Evolutionary conservation across 176 grass and related monocot genomes (phyloP).

Genomic region (Oryza meyeriana): DNA sequence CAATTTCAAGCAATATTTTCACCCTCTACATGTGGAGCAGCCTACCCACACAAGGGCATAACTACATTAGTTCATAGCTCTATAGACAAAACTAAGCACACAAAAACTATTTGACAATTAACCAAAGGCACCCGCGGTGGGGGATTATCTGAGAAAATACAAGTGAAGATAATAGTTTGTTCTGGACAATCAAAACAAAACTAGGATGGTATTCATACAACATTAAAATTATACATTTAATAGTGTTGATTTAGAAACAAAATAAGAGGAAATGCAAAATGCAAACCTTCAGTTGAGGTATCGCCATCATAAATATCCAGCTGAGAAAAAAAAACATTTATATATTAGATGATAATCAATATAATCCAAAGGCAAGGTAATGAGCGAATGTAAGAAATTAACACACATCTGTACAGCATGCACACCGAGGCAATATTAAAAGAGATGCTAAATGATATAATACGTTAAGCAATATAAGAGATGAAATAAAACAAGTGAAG

Average conservation of each 20-base stretch:
- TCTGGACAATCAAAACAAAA: constrained; percentile 21
- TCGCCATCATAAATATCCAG: constrained; percentile 82
- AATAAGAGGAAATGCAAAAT: constrained; percentile 27
- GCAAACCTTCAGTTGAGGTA: constrained; percentile 58
- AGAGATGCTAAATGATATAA: constrained; percentile 1
- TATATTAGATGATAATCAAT: not conserved
- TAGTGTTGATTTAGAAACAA: not conserved
- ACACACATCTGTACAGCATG: not conserved
- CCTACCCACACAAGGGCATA: not conserved
- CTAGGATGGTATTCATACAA: not conserved
- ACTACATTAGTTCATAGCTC: not conserved
- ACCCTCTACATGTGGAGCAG: not conserved
- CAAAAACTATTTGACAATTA: not conserved
- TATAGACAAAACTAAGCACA: not conserved
- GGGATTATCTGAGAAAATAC: not conserved
- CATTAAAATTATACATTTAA: not conserved
- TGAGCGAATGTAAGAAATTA: not conserved
- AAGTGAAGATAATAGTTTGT: not conserved
- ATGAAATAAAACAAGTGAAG: not conserved
- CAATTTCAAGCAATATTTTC: not conserved
- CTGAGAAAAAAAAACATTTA: constrained; percentile 48
- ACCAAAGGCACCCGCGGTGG: not conserved
- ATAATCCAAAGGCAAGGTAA: not conserved
- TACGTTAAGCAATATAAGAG: not conserved
- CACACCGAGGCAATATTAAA: not conserved